A percentile compares a stretch with the other conserved stretches of the same genome.
Evolutionary conservation across 768 basidiomycete genomes (phyloP).

Genomic region (Tylopilus felleus): DNA sequence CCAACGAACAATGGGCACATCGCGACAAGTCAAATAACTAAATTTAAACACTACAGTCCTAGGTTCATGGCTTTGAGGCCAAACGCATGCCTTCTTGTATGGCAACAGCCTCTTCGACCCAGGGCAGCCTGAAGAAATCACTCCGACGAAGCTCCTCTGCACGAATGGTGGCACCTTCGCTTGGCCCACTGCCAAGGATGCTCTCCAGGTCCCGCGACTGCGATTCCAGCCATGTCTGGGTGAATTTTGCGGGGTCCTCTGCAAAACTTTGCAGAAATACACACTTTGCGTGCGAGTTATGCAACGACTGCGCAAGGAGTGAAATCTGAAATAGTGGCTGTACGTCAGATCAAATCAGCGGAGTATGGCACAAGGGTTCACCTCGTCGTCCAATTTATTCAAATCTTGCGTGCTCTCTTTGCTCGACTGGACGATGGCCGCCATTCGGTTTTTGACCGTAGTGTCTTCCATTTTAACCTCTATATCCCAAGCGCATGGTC

Average conservation of each 20-base stretch:
- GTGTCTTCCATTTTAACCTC: conserved; percentile 87
- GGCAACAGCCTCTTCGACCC: conserved; percentile 87
- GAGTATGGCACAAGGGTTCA: conserved; percentile 26
- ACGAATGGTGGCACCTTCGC: conserved; percentile 73
- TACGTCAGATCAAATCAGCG: conserved; percentile 18
- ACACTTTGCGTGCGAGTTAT: conserved; percentile 82
- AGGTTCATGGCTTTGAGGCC: conserved; percentile 44
- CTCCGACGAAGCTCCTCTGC: conserved; percentile 86
- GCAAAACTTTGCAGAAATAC: conserved; percentile 85
- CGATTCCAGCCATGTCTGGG: conserved; percentile 87
- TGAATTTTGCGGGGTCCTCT: conserved; percentile 72
- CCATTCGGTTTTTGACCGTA: conserved; percentile 67
- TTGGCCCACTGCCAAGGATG: conserved; percentile 83
- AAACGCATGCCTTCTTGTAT: conserved; percentile 79
- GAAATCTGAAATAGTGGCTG: conserved; percentile 54
- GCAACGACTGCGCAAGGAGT: conserved; percentile 77
- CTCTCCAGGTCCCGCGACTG: conserved; percentile 90
- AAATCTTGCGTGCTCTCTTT: conserved; percentile 70
- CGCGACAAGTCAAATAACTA: neutral
- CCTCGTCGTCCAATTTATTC: conserved; percentile 83
- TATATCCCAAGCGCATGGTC: conserved; percentile 79
- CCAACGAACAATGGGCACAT: neutral
- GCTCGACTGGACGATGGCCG: conserved; percentile 62
- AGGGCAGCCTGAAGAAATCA: conserved; percentile 88
- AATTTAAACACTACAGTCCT: neutral